Base-by-base conservation (phyloP, 345 rosid genomes). In the Lepidium sativum region DNA sequence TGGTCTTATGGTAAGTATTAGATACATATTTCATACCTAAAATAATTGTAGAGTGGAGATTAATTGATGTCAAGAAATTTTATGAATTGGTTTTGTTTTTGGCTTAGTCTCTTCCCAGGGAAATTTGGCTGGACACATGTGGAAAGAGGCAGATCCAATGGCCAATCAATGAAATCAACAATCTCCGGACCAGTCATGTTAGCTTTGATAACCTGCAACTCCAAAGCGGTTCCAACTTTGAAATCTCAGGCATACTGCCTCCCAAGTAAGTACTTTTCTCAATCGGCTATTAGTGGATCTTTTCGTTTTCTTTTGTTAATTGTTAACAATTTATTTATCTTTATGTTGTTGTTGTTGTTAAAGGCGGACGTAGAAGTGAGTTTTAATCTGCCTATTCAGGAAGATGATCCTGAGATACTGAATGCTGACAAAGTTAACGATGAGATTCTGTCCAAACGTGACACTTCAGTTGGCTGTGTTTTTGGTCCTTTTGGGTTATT, bases 401-500 rank as follows among this genome's bases (percentile, higher is more conserved):
- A 54, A 66, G 54, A 54, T 2, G 17, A 39, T 52, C 18, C 78
- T 6, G 79, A 83, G 47, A 34, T 59, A 32, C 14, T 80, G 51
- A 34, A 79, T 21, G 65, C 73, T 17, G 60, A 49, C 45, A 31
- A 25, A 63, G 62, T 38, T 32, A 70, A 77, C 58, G 83, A 89
- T 0, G 80, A 74, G 62, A 60, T 43, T 23, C 37, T 84, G n/a
- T 83, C 84, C 57, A 47, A 65, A 44, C 69, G 68, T 50, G 51
- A 68, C 67, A 60, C 32, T 27, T 77, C 81, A 4, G 60, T 53
- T 3, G 54, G 59, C 4, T 78, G 84, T 40, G 74, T 45, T 45
- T 62, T 72, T 1, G 88, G 95, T 20, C 95, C 95, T 23, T 87
- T 85, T 53, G 86, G 91, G 27, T 51, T 87, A 72, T 61, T 84